Base-by-base conservation (phyloP, 805 yeast genomes). In the Yamadazyma laniorum region DNA sequence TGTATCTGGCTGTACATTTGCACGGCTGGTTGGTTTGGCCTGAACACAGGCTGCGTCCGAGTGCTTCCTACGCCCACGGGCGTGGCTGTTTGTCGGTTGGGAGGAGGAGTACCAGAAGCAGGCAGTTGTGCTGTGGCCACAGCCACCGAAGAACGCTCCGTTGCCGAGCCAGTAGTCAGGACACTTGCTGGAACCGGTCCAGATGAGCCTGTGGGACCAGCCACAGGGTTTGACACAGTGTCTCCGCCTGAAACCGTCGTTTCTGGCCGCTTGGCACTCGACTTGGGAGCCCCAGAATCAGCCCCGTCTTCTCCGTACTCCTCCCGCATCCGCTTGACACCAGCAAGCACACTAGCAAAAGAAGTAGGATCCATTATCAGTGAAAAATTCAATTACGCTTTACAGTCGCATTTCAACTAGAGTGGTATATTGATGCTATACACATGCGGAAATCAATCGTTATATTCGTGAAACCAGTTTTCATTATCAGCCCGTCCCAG, bases 311-410 rank as follows among this genome's bases (percentile, higher is more conserved):
- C 49, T 8, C 56, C 65, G 42, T 54, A 63, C 40, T 69, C 58
- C 42, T 79, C 77, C 41, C 85, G 57, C 58, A 81, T 70, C 39
- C 73, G 72, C 54, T 76, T 67, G 2, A 82, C 86, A n/a, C 84
- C 85, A 4, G 82, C 87, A 30, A 82, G 56, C 27, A 83, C 80
- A 52, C 85, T 79, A 35, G 82, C 78, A 56, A 82, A 83, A 0
- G 89, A 82, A 2, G 84, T 72, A 2, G 83, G 66, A 50, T 79
- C 79, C 47, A 46, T 46, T 9, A n/a, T 25, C 16, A 12, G 29
- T 23, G 6, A 28, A 19, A n/a, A n/a, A n/a, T n/a, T n/a, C n/a
- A n/a, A n/a, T n/a, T n/a, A n/a, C n/a, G n/a, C n/a, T n/a, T n/a
- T n/a, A n/a, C n/a, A n/a, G n/a, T n/a, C n/a, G n/a, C n/a, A n/a